A percentile compares a stretch with the other conserved stretches of the same genome.
Evolutionary conservation across 495 filamentous ascomycete species (phyloP).

Genomic region (Viridothelium virens): DNA sequence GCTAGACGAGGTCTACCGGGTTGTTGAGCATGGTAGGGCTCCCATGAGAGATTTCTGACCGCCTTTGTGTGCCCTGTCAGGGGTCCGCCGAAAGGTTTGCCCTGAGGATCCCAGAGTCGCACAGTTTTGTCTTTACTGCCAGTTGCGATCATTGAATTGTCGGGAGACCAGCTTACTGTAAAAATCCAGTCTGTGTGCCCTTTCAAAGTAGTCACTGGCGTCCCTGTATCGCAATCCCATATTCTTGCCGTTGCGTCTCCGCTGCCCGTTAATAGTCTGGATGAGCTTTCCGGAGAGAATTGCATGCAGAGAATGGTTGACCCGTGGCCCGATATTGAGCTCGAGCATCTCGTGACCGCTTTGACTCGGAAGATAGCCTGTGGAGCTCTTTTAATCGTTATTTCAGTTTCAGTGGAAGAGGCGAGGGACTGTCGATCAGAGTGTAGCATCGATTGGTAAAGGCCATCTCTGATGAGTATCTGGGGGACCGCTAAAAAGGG

Average conservation of each 20-base stretch:
- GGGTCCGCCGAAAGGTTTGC: constrained; percentile 62
- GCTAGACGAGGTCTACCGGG: constrained; percentile 70
- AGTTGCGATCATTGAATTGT: constrained; percentile 73
- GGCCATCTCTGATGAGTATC: constrained; percentile 5
- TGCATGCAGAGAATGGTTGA: constrained; percentile 82
- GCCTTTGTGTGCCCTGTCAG: constrained; percentile 89
- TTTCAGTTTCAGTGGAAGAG: constrained; percentile 54
- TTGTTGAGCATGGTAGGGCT: constrained; percentile 81
- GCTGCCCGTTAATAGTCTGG: constrained; percentile 77
- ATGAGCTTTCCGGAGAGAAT: constrained; percentile 76
- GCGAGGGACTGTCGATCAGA: not conserved
- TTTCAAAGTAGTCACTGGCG: constrained; percentile 79
- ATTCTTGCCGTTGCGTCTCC: constrained; percentile 89
- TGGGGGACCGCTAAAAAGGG: not conserved
- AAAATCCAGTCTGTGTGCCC: constrained; percentile 94
- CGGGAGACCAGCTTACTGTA: constrained; percentile 76
- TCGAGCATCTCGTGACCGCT: constrained; percentile 80
- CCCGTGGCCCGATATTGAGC: constrained; percentile 83
- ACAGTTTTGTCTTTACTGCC: constrained; percentile 92
- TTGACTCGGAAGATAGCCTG: constrained; percentile 93
- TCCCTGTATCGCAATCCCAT: constrained; percentile 94
- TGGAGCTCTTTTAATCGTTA: constrained; percentile 74
- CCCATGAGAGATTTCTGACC: constrained; percentile 84
- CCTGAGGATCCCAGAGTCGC: constrained; percentile 82
- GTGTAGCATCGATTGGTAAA: constrained; percentile 8